A percentile compares a stretch with the other conserved stretches of the same genome.
phyloP scores from a whole-genome alignment of 768 basidiomycete genomes.

The Mycena chlorophos region DNA sequence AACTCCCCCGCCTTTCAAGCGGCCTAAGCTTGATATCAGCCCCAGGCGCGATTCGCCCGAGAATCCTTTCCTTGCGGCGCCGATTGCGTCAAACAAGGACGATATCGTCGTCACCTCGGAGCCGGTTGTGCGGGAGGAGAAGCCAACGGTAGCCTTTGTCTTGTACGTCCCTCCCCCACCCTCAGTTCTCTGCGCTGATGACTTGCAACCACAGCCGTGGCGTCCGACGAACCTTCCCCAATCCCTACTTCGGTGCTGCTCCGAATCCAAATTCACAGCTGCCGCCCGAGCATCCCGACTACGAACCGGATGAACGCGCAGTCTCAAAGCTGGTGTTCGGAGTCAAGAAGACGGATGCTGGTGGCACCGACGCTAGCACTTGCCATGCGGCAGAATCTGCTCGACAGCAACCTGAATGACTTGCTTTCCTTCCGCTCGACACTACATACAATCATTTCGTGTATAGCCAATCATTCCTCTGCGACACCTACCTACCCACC shows the following conservation, averaged over 20 bases:
- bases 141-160: conserved; percentile 48
- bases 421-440: neutral
- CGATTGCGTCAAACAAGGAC: conserved; percentile 16
- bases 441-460: too few species aligned
- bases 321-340: neutral
- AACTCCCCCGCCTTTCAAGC: neutral
- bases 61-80: conserved; percentile 46
- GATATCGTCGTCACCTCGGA: conserved; percentile 10
- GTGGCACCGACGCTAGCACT: neutral
- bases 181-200: neutral
- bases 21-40: conserved; percentile 1
- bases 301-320: conserved; percentile 30
- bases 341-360: neutral
- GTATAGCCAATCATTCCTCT: neutral
- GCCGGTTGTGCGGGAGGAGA: conserved; percentile 32
- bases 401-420: neutral
- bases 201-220: conserved; percentile 44
- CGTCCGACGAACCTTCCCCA: conserved; percentile 43
- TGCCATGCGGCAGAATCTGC: neutral
- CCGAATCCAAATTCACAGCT: conserved; percentile 38
- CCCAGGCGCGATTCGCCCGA: conserved; percentile 51
- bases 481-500: neutral
- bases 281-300: conserved; percentile 48
- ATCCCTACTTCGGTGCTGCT: conserved; percentile 40
- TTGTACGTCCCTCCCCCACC: conserved; percentile 39